Base-by-base conservation (phyloP, 192 early-diverging fungal species). In the Rhizophagus prolifer region DNA sequence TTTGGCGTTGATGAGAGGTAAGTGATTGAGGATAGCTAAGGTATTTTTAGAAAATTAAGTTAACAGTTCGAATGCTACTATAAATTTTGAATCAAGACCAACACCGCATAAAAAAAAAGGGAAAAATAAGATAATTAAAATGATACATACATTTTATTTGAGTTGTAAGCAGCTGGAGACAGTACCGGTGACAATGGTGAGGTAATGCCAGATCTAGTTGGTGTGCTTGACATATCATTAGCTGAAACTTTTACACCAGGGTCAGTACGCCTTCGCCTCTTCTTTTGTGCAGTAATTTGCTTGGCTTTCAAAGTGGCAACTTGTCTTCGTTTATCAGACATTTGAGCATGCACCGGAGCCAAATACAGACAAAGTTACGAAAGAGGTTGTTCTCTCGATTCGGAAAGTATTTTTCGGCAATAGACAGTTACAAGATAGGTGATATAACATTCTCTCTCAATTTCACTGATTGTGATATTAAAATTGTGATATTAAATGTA, bases 321-420 rank as follows among this genome's bases (percentile, higher is more conserved):
- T 61, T 77, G 76, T 31, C 76, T 58, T 34, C 61, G 61, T 77
- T 77, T 70, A 77, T 77, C 74, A 26, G 74, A 75, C 74, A 75
- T 75, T 58, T 47, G 46, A 64, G 16, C 62, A 41, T 36, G 30
- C 65, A 44, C 36, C 65, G 9, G 10, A 25, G n/a, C 65, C 65
- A 63, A 28, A 26, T n/a, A 36, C 44, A 84, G 80, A 38, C n/a
- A n/a, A 72, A 68, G 66, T 80, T 46, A 58, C 78, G 62, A 91
- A 90, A 78, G 16, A 19, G 16, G 50, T 14, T 14, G 14, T 54
- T 54, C 16, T 19, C 6, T 44, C 10, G 9, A 44, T 44, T 44
- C 41, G 41, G 41, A 12, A 12, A 16, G 50, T 21, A 54, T 54
- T 21, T 14, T 54, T 54, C n/a, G 16, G 50, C 50, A 54, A 54